Percentiles rank a stretch among this genome's conserved stretches.
phyloP scores from a whole-genome alignment of 2,329 filamentous ascomycete genomes.

The Trichoderma arundinaceum region DNA sequence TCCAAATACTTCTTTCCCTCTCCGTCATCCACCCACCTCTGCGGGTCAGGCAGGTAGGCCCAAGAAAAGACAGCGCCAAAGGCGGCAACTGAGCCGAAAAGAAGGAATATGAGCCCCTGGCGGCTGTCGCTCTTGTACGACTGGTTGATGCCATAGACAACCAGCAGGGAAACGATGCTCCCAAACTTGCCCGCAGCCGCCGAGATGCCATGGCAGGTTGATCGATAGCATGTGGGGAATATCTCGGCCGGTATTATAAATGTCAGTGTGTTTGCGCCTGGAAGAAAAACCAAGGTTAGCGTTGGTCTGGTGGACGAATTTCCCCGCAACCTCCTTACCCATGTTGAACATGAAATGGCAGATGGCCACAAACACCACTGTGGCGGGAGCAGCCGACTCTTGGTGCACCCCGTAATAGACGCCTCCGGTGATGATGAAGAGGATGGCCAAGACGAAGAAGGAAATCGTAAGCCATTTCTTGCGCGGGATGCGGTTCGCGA shows the following conservation, averaged over 20 bases:
- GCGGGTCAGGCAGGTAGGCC: conserved; percentile 57
- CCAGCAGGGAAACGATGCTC: conserved; percentile 57
- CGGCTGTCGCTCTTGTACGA: conserved; percentile 50
- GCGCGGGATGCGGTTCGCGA: conserved; percentile 55
- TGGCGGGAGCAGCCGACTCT: conserved; percentile 50
- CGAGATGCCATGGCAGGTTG: conserved; percentile 66
- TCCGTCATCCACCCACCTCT: conserved; percentile 48
- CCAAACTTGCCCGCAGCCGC: conserved; percentile 65
- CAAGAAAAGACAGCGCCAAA: conserved; percentile 57
- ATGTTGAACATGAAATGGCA: conserved; percentile 63
- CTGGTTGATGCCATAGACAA: conserved; percentile 57
- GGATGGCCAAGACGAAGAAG: conserved; percentile 52
- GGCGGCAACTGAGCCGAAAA: conserved; percentile 57
- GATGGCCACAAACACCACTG: conserved; percentile 57
- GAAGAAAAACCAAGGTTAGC: conserved; percentile 30
- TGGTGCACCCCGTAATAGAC: conserved; percentile 57
- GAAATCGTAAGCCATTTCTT: conserved; percentile 57
- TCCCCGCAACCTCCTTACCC: conserved; percentile 43
- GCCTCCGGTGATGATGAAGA: conserved; percentile 57
- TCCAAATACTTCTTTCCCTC: conserved; percentile 48
- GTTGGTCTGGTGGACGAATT: neutral
- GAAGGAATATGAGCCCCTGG: conserved; percentile 57
- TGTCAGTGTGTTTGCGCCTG: conserved; percentile 65
- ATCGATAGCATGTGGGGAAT: conserved; percentile 68
- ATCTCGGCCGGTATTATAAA: conserved; percentile 69